Evolutionary conservation across 371 early-diverging fungal genomes (phyloP).

Genomic region (Blakeslea trispora): DNA sequence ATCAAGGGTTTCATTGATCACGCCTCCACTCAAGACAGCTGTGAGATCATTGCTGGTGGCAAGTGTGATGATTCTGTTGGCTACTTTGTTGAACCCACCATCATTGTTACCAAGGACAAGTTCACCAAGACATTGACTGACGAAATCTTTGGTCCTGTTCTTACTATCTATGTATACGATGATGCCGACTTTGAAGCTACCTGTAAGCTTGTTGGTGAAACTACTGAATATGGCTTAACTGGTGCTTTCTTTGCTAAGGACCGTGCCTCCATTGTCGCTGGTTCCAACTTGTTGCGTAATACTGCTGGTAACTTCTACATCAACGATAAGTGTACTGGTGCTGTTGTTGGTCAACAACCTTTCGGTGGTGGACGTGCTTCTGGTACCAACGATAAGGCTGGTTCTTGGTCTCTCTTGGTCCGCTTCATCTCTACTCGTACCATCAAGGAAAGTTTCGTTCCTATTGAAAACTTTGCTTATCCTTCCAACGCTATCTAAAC

Average conservation of each 20-base stretch:
- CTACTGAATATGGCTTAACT: constrained; percentile 90
- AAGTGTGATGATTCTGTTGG: constrained; percentile 83
- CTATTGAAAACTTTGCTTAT: constrained; percentile 76
- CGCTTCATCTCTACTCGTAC: constrained; percentile 94
- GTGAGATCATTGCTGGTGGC: constrained; percentile 84
- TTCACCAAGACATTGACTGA: constrained; percentile 86
- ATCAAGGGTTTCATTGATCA: constrained; percentile 88
- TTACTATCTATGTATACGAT: constrained; percentile 92
- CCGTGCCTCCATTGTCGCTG: constrained; percentile 75
- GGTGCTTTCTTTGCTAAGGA: constrained; percentile 89
- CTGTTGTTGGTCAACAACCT: constrained; percentile 98
- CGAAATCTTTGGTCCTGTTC: constrained; percentile 98
- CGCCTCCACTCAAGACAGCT: constrained; percentile 62
- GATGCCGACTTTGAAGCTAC: constrained; percentile 76
- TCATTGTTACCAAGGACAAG: constrained; percentile 87
- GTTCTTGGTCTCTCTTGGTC: constrained; percentile 58
- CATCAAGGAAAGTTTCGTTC: constrained; percentile 95
- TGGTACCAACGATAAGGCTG: constrained; percentile 99
- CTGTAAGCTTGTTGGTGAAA: constrained; percentile 76
- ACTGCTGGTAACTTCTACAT: constrained; percentile 98
- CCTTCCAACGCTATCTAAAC: constrained; percentile 83
- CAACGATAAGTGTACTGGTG: constrained; percentile 98
- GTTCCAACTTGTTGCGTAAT: constrained; percentile 79
- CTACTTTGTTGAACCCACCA: constrained; percentile 92
- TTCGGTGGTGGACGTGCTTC: constrained; percentile 95